A percentile compares a stretch with the other conserved stretches of the same genome.
These are phyloP conservation scores for Turnera subulata DNA, from an alignment of 345 rosid species.

Conservation along the genomic window DNA sequence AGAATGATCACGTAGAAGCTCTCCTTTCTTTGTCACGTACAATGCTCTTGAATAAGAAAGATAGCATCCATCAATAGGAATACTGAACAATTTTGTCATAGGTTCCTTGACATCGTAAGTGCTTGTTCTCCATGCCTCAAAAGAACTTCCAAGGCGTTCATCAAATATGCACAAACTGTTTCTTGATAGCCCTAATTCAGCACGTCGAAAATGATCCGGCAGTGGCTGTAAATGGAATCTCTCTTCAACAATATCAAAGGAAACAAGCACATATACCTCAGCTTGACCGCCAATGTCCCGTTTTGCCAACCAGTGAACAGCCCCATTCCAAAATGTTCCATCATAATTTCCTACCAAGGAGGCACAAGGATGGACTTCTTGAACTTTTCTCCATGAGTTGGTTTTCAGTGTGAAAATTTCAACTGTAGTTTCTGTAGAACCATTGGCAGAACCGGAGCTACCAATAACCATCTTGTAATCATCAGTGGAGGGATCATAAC, in stretches of 20 bases:
- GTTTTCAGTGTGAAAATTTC: constrained; percentile 25
- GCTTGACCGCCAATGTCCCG: not conserved
- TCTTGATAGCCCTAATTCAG: constrained; percentile 17
- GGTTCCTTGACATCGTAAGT: constrained; percentile 21
- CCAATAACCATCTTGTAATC: constrained; percentile 24
- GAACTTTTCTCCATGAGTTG: constrained; percentile 18
- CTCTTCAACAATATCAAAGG: constrained; percentile 31
- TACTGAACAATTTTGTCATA: constrained; percentile 23
- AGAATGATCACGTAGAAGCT: constrained; percentile 19
- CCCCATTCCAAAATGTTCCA: constrained; percentile 26
- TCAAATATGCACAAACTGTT: constrained; percentile 25
- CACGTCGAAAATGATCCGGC: not conserved
- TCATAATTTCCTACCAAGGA: not conserved
- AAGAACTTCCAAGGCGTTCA: constrained; percentile 13
- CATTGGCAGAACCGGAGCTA: not conserved
- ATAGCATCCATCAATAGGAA: constrained; percentile 7
- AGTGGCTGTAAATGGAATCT: constrained; percentile 10
- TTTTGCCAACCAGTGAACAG: constrained; percentile 28
- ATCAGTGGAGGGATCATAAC: constrained; percentile 27
- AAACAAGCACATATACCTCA: too few species aligned
- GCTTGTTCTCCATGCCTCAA: constrained; percentile 32
- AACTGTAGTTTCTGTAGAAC: constrained; percentile 2
- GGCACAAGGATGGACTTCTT: constrained; percentile 9
- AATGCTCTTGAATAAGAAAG: not conserved
- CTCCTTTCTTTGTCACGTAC: constrained; percentile 22